These are phyloP conservation scores for Trichoderma sp. DNA, from an alignment of 2,329 filamentous ascomycete genomes.

Conservation along the genomic window DNA sequence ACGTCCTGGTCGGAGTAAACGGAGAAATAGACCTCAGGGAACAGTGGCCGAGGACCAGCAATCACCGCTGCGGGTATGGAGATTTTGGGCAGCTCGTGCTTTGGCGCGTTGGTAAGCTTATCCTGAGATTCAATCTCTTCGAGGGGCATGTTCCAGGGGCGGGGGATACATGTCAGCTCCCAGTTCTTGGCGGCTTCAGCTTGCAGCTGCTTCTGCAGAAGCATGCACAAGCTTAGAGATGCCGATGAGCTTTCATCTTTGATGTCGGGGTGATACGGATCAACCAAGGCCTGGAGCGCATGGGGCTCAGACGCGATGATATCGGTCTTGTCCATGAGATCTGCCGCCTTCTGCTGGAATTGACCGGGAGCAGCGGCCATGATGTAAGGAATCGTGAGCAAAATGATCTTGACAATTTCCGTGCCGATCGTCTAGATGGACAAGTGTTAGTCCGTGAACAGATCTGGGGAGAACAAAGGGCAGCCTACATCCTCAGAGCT, in stretches of 20 bases:
- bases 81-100: conserved; percentile 78
- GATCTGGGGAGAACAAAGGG: background rate
- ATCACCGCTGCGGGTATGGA: conserved; percentile 75
- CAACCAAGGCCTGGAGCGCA: conserved; percentile 80
- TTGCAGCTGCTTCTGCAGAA: conserved; percentile 86
- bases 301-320: conserved; percentile 91
- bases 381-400: conserved; percentile 90
- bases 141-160: conserved; percentile 67
- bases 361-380: conserved; percentile 73
- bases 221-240: conserved; percentile 70
- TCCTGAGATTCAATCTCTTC: conserved; percentile 64
- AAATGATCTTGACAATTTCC: conserved; percentile 94
- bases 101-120: conserved; percentile 63
- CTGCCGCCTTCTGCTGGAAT: conserved; percentile 72
- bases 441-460: conserved; percentile 1
- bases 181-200: conserved; percentile 74
- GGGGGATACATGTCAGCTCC: conserved; percentile 71
- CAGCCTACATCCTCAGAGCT: conserved; percentile 85
- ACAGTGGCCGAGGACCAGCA: conserved; percentile 74
- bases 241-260: conserved; percentile 66
- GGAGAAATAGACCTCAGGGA: conserved; percentile 92
- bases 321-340: conserved; percentile 89
- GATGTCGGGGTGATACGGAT: conserved; percentile 74
- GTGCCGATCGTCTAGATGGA: conserved; percentile 64
- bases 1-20: conserved; percentile 87